phyloP scores from a whole-genome alignment of 2,329 filamentous ascomycete genomes.

The Sclerotinia glacialis region DNA sequence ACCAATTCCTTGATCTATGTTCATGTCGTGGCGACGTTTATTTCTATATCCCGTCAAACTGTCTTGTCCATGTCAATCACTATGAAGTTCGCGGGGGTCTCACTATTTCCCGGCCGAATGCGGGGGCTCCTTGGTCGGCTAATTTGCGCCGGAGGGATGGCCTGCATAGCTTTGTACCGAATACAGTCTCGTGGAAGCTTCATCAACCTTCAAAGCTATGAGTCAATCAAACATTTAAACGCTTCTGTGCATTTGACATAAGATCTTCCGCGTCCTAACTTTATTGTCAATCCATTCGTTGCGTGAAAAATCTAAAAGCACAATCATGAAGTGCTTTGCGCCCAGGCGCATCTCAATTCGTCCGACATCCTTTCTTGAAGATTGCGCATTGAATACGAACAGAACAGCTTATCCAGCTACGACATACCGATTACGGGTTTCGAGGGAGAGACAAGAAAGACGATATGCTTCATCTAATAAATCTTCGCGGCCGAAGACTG shows the following conservation, averaged over 20 bases:
- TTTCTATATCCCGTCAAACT: conserved; percentile 1
- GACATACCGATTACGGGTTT: conserved; percentile 12
- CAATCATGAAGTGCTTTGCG: conserved; percentile 34
- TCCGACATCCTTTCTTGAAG: conserved; percentile 16
- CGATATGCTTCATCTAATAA: conserved; percentile 7
- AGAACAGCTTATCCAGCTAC: neutral
- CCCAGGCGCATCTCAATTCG: conserved; percentile 25
- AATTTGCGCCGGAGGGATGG: conserved; percentile 1
- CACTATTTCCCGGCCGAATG: conserved; percentile 7
- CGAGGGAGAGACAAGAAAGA: neutral
- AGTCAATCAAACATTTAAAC: neutral
- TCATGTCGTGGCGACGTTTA: neutral
- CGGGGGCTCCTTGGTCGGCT: conserved; percentile 12
- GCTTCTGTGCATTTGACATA: neutral
- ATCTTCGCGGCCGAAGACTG: conserved; percentile 37
- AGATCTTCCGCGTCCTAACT: neutral
- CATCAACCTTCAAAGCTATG: neutral
- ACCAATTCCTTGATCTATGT: neutral
- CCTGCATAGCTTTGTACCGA: conserved; percentile 9
- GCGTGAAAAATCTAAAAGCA: neutral
- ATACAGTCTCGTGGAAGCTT: conserved; percentile 12
- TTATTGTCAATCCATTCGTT: neutral
- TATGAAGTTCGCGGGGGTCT: conserved; percentile 2
- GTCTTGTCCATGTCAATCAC: neutral
- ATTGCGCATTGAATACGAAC: conserved; percentile 15